A percentile compares a stretch with the other conserved stretches of the same genome.
Conservation (phyloP, 164 flowering plant genomes). For the Piper longum region DNA sequence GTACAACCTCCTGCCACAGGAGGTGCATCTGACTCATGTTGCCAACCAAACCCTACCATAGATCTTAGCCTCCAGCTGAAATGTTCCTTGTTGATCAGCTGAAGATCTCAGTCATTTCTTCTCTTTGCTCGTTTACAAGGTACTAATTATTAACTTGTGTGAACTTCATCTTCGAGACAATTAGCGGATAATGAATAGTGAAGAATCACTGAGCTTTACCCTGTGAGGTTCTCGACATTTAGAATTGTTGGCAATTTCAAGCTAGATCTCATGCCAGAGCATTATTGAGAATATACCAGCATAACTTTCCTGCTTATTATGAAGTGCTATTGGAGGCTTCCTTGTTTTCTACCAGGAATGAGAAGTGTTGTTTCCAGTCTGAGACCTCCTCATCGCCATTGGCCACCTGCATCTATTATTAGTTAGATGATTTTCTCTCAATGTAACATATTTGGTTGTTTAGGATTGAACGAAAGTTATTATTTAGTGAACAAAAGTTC, state of each 20-base stretch:
- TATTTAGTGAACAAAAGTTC: neutral
- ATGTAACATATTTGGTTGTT: neutral
- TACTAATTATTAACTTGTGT: too few relatives aligned
- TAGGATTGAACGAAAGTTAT: neutral
- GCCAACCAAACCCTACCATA: neutral
- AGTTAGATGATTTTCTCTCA: neutral
- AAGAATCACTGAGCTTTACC: too few relatives aligned
- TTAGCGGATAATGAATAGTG: too few relatives aligned
- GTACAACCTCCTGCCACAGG: conserved; percentile 72
- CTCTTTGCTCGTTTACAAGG: neutral
- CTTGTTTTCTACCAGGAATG: conserved; percentile 25
- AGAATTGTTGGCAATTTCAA: neutral
- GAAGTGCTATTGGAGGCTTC: conserved; percentile 15
- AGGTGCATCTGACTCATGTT: conserved; percentile 34
- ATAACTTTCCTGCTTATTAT: neutral
- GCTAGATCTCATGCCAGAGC: neutral
- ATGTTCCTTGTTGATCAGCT: neutral
- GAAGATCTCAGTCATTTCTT: neutral
- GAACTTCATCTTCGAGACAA: too few relatives aligned
- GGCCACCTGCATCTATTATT: conserved; percentile 33
- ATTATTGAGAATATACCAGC: neutral
- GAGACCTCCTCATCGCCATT: conserved; percentile 70
- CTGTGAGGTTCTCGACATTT: too few relatives aligned
- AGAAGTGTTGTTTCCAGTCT: conserved; percentile 62
- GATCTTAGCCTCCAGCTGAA: neutral